Evolutionary conservation across 768 basidiomycete species (phyloP).

Genomic region (Nidularia pulvinata): DNA sequence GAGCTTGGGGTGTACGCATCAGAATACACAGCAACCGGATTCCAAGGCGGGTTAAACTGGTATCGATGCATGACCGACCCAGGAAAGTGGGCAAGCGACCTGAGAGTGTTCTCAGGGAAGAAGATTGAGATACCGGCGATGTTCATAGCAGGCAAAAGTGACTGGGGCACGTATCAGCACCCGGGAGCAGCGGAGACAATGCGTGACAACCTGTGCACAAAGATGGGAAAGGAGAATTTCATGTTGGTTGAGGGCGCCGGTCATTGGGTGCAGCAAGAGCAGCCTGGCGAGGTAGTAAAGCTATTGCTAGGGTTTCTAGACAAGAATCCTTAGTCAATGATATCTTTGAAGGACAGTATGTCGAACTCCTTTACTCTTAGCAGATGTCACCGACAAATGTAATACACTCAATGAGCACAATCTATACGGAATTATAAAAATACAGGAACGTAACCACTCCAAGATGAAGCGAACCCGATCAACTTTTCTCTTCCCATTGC

Average conservation of each 20-base stretch:
- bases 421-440: background rate
- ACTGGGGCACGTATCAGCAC: conserved; percentile 62
- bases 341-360: background rate
- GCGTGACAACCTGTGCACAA: conserved; percentile 27
- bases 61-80: conserved; percentile 43
- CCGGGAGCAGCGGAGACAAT: conserved; percentile 49
- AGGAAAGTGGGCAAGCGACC: conserved; percentile 30
- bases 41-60: conserved; percentile 63
- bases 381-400: background rate
- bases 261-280: conserved; percentile 67
- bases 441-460: background rate
- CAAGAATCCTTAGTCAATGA: background rate
- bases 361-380: background rate
- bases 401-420: background rate
- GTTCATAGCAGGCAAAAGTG: conserved; percentile 53
- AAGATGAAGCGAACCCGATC: conserved; percentile 6
- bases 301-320: conserved; percentile 38
- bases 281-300: conserved; percentile 37
- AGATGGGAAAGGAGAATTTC: conserved; percentile 41
- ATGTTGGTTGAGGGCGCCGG: conserved; percentile 57
- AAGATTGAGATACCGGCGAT: conserved; percentile 51
- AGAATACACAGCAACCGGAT: conserved; percentile 52
- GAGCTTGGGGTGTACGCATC: conserved; percentile 48
- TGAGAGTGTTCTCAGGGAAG: conserved; percentile 43
- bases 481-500: conserved; percentile 72